phyloP scores from a whole-genome alignment of 306 rosid genomes.

The Corylus heterophylla region DNA sequence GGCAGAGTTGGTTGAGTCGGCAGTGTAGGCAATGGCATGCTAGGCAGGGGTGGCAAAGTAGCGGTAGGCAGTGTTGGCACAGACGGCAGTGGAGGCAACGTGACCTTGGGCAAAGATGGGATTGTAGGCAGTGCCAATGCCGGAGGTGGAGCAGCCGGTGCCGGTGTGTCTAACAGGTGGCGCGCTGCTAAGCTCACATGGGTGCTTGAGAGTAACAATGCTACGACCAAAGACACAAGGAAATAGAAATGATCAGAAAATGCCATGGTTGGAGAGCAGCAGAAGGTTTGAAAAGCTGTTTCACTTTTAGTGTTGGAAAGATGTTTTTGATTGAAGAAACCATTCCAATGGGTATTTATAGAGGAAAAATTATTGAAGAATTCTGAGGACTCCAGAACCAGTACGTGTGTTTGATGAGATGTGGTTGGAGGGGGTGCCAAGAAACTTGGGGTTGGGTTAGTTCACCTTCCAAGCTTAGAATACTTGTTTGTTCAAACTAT shows the following conservation, averaged over 20 bases:
- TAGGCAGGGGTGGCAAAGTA: no score
- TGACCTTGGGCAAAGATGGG: constrained; percentile 18
- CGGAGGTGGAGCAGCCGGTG: constrained; percentile 26
- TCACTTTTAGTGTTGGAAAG: constrained; percentile 5
- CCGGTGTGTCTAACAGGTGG: constrained; percentile 27
- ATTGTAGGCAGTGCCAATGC: constrained; percentile 20
- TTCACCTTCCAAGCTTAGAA: constrained; percentile 1
- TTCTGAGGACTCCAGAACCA: neutral
- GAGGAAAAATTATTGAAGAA: neutral
- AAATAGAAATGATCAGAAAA: neutral
- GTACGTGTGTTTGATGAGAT: constrained; percentile 18
- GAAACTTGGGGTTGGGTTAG: neutral
- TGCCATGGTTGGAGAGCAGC: neutral
- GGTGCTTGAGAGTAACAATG: constrained; percentile 27
- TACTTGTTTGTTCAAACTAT: neutral
- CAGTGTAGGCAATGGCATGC: no score
- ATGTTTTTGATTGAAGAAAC: neutral
- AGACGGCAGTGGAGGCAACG: constrained; percentile 22
- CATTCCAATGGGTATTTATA: neutral
- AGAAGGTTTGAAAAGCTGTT: neutral
- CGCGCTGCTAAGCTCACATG: constrained; percentile 27
- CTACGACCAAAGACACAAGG: constrained; percentile 1
- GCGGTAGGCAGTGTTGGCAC: constrained; percentile 4
- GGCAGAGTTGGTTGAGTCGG: no score
- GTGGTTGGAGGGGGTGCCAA: constrained; percentile 6